Percentiles rank a stretch among this genome's conserved stretches.
These are phyloP conservation scores for Penicillium sp. DNA, from an alignment of 2,329 filamentous ascomycete genomes.

Conservation along the genomic window DNA sequence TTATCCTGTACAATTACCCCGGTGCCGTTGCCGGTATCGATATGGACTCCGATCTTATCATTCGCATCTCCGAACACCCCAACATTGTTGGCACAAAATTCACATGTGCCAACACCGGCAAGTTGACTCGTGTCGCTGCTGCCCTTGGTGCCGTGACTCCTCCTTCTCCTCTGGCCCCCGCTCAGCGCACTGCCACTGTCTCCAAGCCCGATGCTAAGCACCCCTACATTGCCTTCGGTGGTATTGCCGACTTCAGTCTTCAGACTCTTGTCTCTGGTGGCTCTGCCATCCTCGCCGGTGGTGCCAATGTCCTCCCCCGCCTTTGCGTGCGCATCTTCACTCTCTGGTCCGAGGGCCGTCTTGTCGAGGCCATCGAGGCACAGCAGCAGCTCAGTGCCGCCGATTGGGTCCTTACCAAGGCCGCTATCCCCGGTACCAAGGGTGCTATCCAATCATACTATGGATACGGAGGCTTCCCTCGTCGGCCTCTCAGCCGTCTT, in stretches of 20 bases:
- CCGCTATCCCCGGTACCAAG: slow-evolving; percentile 83
- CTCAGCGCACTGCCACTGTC: slow-evolving; percentile 25
- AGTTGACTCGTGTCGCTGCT: slow-evolving; percentile 77
- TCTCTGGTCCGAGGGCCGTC: slow-evolving; percentile 72
- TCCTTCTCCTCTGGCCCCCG: slow-evolving; percentile 33
- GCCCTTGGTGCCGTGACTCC: slow-evolving; percentile 72
- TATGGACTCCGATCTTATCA: slow-evolving; percentile 84
- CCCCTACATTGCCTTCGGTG: slow-evolving; percentile 81
- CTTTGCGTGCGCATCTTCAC: slow-evolving; percentile 79
- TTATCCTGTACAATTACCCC: slow-evolving; percentile 89
- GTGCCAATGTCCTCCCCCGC: slow-evolving; percentile 85
- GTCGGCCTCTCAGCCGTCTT: slow-evolving; percentile 56
- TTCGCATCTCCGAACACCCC: slow-evolving; percentile 73
- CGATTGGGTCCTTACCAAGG: slow-evolving; percentile 83
- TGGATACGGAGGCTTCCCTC: slow-evolving; percentile 78
- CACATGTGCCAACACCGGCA: slow-evolving; percentile 88
- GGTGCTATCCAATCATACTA: slow-evolving; percentile 78
- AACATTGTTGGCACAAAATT: slow-evolving; percentile 91
- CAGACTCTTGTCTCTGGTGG: slow-evolving; percentile 81
- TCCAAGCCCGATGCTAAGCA: slow-evolving; percentile 35
- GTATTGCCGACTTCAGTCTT: slow-evolving; percentile 83
- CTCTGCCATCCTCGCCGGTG: slow-evolving; percentile 82
- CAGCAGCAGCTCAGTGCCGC: slow-evolving; percentile 75
- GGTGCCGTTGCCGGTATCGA: slow-evolving; percentile 84
- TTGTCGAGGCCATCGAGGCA: slow-evolving; percentile 72